A percentile compares a stretch with the other conserved stretches of the same genome.
Evolutionary conservation across 495 filamentous ascomycete species (phyloP).

Genomic region (Staphylotrichum longicolle): DNA sequence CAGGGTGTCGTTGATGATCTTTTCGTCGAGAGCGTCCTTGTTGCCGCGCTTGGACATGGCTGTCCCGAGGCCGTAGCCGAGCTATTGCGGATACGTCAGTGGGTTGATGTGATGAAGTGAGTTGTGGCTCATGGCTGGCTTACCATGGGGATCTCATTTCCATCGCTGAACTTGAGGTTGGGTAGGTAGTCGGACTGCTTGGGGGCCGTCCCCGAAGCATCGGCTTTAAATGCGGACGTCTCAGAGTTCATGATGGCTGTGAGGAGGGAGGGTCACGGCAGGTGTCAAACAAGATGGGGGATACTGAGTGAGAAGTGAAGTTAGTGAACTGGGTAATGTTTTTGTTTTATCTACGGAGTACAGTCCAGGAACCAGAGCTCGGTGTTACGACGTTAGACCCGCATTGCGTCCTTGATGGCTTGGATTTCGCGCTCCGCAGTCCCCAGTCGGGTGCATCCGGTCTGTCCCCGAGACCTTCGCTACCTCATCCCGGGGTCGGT

Average conservation of each 20-base stretch:
- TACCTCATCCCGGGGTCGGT: no score
- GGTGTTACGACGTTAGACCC: not conserved
- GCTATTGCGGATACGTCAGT: slow-evolving; percentile 39
- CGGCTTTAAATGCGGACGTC: slow-evolving; percentile 31
- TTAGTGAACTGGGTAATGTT: not conserved
- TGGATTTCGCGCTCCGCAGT: slow-evolving; percentile 1
- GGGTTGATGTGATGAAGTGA: not conserved
- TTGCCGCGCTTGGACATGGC: slow-evolving; percentile 41
- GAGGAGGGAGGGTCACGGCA: no score
- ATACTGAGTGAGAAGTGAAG: not conserved
- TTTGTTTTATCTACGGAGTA: not conserved
- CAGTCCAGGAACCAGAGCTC: not conserved
- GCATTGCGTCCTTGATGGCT: not conserved
- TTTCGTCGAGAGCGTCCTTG: slow-evolving; percentile 46
- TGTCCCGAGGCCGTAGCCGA: slow-evolving; percentile 67
- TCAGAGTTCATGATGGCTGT: slow-evolving; percentile 39
- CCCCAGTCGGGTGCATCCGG: not conserved
- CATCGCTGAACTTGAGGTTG: slow-evolving; percentile 66
- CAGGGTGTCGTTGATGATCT: slow-evolving; percentile 59
- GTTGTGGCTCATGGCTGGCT: slow-evolving; percentile 23
- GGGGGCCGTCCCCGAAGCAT: slow-evolving; percentile 28
- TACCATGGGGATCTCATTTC: slow-evolving; percentile 69
- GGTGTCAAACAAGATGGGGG: not conserved
- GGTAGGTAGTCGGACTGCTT: slow-evolving; percentile 41
- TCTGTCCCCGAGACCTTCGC: not conserved